These are phyloP conservation scores for Paramecium sexaurelia DNA, from an alignment of 73 alveolate genomes.

Conservation along the genomic window DNA sequence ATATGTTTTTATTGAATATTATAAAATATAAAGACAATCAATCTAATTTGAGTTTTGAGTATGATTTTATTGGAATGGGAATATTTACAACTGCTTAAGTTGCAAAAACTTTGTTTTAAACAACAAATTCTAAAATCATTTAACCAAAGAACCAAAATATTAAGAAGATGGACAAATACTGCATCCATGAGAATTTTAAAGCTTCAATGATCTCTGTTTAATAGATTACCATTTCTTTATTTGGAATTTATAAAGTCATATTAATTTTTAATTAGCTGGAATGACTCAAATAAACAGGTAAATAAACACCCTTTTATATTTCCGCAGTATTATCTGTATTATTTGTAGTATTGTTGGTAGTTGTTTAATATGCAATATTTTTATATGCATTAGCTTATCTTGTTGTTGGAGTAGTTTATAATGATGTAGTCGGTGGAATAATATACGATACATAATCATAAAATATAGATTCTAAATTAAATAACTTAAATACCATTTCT, in stretches of 20 bases:
- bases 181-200: conserved; percentile 34
- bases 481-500: not conserved
- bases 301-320: not conserved
- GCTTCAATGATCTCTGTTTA: conserved; percentile 5
- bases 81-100: not conserved
- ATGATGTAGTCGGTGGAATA: not conserved
- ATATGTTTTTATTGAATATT: no score
- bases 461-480: not conserved
- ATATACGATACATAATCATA: conserved; percentile 18
- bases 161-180: conserved; percentile 4
- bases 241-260: conserved; percentile 16
- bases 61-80: not conserved
- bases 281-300: not conserved
- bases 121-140: conserved; percentile 12
- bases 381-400: no score
- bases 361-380: not conserved
- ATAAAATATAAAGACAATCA: not conserved
- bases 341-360: not conserved
- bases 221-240: not conserved
- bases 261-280: not conserved
- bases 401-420: not conserved
- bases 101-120: not conserved
- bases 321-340: not conserved
- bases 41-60: not conserved
- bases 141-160: conserved; percentile 36